Evolutionary conservation across 2,329 filamentous ascomycete genomes (phyloP).

Genomic region (Botryotinia globosa): DNA sequence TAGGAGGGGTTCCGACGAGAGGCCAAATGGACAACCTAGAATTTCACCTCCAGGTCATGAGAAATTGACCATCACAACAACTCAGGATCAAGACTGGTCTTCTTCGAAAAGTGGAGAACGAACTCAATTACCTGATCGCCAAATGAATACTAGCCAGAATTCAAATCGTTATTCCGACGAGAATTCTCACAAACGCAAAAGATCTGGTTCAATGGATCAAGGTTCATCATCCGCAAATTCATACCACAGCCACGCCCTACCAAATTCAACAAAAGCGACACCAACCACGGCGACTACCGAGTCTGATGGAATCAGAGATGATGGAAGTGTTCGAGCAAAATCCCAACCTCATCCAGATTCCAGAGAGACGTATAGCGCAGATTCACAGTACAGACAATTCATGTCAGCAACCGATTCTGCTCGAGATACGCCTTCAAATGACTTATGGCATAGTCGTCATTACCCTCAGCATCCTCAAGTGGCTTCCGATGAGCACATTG

Average conservation of each 20-base stretch:
- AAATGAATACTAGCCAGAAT: constrained; percentile 27
- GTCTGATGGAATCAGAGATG: constrained; percentile 39
- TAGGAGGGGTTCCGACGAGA: constrained; percentile 36
- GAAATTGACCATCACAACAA: constrained; percentile 37
- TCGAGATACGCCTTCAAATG: constrained; percentile 27
- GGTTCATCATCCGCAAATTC: constrained; percentile 38
- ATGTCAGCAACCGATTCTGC: constrained; percentile 29
- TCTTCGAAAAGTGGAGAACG: constrained; percentile 32
- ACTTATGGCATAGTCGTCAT: constrained; percentile 35
- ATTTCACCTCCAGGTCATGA: constrained; percentile 37
- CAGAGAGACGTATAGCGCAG: constrained; percentile 31
- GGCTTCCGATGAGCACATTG: constrained; percentile 49
- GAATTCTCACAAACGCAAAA: constrained; percentile 62
- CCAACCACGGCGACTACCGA: constrained; percentile 35
- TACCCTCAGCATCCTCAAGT: constrained; percentile 46
- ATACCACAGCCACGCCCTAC: constrained; percentile 40
- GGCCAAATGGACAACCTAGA: constrained; percentile 35
- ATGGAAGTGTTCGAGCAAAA: constrained; percentile 42
- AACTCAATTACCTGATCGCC: constrained; percentile 19
- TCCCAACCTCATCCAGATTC: constrained; percentile 41
- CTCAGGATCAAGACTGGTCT: constrained; percentile 37
- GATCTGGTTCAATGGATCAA: constrained; percentile 60
- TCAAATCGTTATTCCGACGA: constrained; percentile 39
- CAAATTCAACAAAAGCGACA: constrained; percentile 39
- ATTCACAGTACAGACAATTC: constrained; percentile 32